Base-by-base conservation (phyloP, 768 basidiomycete genomes). In the Boletus rex-veris region DNA sequence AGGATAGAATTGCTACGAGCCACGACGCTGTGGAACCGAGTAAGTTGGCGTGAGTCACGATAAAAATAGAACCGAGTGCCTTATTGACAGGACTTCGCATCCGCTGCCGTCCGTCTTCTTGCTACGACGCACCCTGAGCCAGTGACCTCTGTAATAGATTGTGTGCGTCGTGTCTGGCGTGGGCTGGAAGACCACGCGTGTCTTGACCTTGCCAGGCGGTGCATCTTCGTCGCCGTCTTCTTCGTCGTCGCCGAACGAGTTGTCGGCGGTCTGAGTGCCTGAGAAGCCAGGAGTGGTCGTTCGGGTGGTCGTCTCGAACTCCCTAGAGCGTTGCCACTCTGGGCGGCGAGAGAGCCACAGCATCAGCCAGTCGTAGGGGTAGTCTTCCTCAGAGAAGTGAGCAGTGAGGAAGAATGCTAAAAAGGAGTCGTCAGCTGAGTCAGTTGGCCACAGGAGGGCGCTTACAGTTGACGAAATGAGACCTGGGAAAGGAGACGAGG, bases 351-450 rank as follows among this genome's bases (percentile, higher is more conserved):
- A 88, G 45, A 92, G 82, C 90, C 90, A 92, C 31, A 91, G 79
- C 88, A 92, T 92, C 48, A 92, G 79, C 90, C 90, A 92, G 72
- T 92, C 90, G 61, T 91, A 92, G 4, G 90, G 90, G 58, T 88
- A 88, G 66, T 92, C 90, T 70, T 92, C 90, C 73, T 92, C 90
- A 59, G 84, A 87, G 75, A 92, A 92, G 71, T 92, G 88, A 9
- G 90, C 90, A 15, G 90, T 92, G 48, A 92, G 82, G 82, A 92
- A 92, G 79, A 88, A 88, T 0, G 86, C 86, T 87, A 67, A 12
- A 12, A 42, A 26, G 16, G 0, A 14, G 53, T 18, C 7, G 38
- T 64, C 19, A 62, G 57, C 15, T 2, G 54, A 51, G 53, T 28
- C 15, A 46, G 52, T 52, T n/a, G 48, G 19, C 21, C 12, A 19